A percentile compares a stretch with the other conserved stretches of the same genome.
phyloP scores from a whole-genome alignment of 78 protist species.

The Pigoraptor vietnamica region DNA sequence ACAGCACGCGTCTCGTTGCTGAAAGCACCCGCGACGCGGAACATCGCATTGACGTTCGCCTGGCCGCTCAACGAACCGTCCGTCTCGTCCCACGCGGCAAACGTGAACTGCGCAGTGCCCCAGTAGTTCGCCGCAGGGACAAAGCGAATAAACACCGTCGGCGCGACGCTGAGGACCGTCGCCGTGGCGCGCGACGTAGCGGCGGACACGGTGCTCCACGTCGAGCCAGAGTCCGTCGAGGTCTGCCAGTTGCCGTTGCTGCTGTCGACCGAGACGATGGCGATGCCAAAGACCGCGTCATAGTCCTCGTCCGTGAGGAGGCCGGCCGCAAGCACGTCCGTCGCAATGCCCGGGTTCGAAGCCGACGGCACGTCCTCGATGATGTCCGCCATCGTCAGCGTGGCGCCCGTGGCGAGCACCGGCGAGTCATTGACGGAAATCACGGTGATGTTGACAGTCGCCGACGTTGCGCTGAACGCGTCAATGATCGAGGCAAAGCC shows the following conservation, averaged over 20 bases:
- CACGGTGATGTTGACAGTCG: not conserved
- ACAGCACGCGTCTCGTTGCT: not conserved
- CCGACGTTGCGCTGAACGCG: not conserved
- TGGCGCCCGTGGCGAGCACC: not conserved
- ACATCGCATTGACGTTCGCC: not conserved
- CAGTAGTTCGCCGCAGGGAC: not conserved
- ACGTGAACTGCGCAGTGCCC: not conserved
- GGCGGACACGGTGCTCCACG: not conserved
- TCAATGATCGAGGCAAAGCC: not conserved
- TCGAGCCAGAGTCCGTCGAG: not conserved
- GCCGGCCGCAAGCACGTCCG: not conserved
- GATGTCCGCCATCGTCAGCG: not conserved
- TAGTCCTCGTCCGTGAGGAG: not conserved
- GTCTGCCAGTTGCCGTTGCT: not conserved
- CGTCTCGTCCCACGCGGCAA: not conserved
- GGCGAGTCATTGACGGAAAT: slow-evolving; percentile 4
- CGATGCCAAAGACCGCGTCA: not conserved
- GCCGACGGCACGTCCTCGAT: not conserved
- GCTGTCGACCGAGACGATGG: not conserved
- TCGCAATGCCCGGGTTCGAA: not conserved
- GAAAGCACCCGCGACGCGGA: not conserved
- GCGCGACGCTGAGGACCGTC: not conserved
- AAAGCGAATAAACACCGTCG: not conserved
- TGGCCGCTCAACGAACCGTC: not conserved
- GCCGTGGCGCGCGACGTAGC: not conserved